Conservation (phyloP, 176 grass and related monocot species). For the Puya raimondii region DNA sequence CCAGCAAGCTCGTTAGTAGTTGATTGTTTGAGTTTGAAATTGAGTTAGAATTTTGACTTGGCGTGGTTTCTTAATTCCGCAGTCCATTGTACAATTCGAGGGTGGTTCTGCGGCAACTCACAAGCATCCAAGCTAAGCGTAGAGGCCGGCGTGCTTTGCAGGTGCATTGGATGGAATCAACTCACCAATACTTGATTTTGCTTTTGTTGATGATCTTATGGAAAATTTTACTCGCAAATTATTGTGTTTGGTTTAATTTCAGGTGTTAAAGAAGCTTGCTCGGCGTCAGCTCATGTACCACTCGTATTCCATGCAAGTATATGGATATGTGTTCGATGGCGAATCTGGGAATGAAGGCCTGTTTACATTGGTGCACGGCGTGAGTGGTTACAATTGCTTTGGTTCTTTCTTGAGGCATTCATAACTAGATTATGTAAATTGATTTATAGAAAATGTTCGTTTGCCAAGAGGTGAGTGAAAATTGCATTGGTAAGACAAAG, state of each 20-base stretch:
- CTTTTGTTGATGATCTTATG: constrained; percentile 1
- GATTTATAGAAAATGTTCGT: not conserved
- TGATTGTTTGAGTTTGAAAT: not conserved
- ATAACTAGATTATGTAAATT: not conserved
- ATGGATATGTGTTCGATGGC: constrained; percentile 54
- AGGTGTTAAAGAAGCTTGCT: constrained; percentile 88
- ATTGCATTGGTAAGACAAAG: no score
- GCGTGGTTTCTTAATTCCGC: constrained; percentile 10
- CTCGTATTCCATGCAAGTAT: constrained; percentile 89
- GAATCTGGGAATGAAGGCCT: constrained; percentile 31
- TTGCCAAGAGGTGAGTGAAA: no score
- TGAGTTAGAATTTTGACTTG: constrained; percentile 10
- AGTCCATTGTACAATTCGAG: constrained; percentile 72
- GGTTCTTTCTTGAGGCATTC: not conserved
- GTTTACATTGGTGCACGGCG: constrained; percentile 79
- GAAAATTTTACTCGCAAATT: constrained; percentile 8
- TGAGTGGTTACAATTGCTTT: constrained; percentile 23
- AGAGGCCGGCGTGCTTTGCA: constrained; percentile 84
- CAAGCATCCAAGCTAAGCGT: constrained; percentile 63
- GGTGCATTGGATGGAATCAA: constrained; percentile 27
- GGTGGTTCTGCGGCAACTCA: constrained; percentile 77
- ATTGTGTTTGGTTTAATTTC: constrained; percentile 12
- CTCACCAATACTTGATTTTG: constrained; percentile 11
- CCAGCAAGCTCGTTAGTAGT: not conserved
- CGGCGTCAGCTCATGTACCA: constrained; percentile 83